phyloP scores from a whole-genome alignment of 192 early-diverging fungal species.

The Entophlyctis luteolus region DNA sequence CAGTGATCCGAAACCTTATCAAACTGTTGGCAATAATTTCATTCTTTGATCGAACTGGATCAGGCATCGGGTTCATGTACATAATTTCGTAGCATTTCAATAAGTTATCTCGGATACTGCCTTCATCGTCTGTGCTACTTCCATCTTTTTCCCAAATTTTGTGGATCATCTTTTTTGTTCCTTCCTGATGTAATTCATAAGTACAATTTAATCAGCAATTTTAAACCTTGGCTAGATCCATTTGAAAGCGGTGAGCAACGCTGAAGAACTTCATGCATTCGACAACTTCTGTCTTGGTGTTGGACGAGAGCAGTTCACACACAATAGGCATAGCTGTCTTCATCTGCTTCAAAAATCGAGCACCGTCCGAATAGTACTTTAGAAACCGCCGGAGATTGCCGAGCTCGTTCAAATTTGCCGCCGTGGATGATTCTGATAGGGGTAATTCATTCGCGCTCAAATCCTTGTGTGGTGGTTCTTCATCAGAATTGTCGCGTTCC shows the following conservation, averaged over 20 bases:
- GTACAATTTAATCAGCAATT: background rate
- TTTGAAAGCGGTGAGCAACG: conserved; percentile 72
- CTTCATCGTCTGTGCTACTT: conserved; percentile 35
- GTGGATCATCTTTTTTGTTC: conserved; percentile 91
- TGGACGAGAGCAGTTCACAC: conserved; percentile 81
- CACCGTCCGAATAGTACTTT: conserved; percentile 84
- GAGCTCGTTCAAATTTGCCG: conserved; percentile 30
- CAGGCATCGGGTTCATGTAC: conserved; percentile 64
- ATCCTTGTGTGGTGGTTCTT: background rate
- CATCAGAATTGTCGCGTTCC: conserved; percentile 7
- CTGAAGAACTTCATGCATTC: conserved; percentile 97
- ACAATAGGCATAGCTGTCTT: conserved; percentile 70
- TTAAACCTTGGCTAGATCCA: conserved; percentile 73
- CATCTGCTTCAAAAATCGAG: conserved; percentile 81
- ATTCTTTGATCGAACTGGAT: background rate
- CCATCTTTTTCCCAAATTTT: conserved; percentile 77
- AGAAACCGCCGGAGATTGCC: conserved; percentile 34
- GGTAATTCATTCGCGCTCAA: background rate
- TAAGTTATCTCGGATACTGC: conserved; percentile 57
- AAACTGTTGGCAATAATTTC: conserved; percentile 62
- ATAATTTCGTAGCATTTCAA: conserved; percentile 74
- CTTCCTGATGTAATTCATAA: conserved; percentile 53
- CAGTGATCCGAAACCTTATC: conserved; percentile 41
- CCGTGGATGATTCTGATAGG: background rate
- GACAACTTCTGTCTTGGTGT: conserved; percentile 86